phyloP scores from a whole-genome alignment of 2,329 filamentous ascomycete genomes.

The Cladosporium sphaerospermum region DNA sequence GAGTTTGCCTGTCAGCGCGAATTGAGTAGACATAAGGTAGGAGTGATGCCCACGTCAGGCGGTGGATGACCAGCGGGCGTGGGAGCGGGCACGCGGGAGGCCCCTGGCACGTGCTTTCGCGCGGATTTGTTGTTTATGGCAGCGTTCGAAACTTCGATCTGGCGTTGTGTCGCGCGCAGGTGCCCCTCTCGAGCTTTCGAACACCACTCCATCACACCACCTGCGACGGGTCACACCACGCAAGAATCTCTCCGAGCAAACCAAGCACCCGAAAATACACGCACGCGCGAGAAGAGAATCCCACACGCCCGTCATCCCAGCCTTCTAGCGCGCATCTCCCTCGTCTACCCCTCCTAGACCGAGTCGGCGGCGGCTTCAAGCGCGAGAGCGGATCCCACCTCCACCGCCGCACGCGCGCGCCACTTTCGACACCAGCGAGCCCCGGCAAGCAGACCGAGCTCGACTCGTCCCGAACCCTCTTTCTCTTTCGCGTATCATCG shows the following conservation, averaged over 20 bases:
- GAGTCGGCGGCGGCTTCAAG: constrained; percentile 1
- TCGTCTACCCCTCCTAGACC: constrained; percentile 5
- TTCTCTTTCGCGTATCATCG: constrained; percentile 1
- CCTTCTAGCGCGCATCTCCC: background rate
- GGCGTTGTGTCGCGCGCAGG: too few relatives aligned
- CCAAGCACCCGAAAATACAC: background rate
- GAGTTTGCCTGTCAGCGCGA: too few relatives aligned
- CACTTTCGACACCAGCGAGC: background rate
- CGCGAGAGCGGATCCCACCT: background rate
- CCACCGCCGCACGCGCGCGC: background rate
- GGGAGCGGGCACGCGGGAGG: too few relatives aligned
- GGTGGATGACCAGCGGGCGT: too few relatives aligned
- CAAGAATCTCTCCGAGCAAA: background rate
- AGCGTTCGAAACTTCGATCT: too few relatives aligned
- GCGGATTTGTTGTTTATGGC: too few relatives aligned
- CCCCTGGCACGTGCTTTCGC: too few relatives aligned
- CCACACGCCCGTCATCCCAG: too few relatives aligned
- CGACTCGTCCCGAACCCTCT: constrained; percentile 1
- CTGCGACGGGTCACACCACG: background rate
- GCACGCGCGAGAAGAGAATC: background rate
- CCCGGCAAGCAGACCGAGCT: background rate
- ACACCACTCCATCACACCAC: too few relatives aligned
- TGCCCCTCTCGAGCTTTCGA: too few relatives aligned
- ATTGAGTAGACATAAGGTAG: too few relatives aligned
- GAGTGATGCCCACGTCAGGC: too few relatives aligned